Evolutionary conservation across 2,329 filamentous ascomycete genomes (phyloP), one percentile per base, ranked within the genome.

Genomic region (Eurotiales sp.): DNA sequence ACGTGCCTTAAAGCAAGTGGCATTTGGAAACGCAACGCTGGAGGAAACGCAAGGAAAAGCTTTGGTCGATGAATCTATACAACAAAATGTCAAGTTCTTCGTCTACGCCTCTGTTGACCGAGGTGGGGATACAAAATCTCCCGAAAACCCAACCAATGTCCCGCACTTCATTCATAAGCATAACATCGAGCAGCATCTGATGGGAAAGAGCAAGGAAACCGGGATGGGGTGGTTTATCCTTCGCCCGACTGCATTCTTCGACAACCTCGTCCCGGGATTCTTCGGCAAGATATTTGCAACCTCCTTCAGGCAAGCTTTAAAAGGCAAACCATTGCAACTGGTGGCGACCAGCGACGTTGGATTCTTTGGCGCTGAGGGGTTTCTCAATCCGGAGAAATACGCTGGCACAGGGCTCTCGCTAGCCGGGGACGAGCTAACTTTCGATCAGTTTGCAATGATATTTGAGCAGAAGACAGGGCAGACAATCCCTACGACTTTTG

Each of bases 21-120:
- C 41, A 30, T 30, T 43, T 25, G 30, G 46, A 15, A 67, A 56
- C 30, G 22, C 41, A 11, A 25, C 36, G 22, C 17, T 17, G 12
- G 78, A 81, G 64, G 73, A 80, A 55, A 54, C 58, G 1, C 82
- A 87, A 64, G 84, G 83, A 48, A 82, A 76, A 36, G 72, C 67
- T 0, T 67, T 87, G 7, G 72, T 86, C 50, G 78, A 85, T 52
- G 78, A 75, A n/a, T 72, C 79, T 2, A 61, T 86, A 52, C 73
- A 76, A 22, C 65, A 78, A 22, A 73, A 74, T 11, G 79, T 86
- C 34, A 70, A 75, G 53, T 77, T 82, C 60, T 84, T 87, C 58
- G 77, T 87, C 40, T 87, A 85, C 67, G 79, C 75, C 25, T 81
- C 77, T 47, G 81, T 85, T 22, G 84, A 87, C 56, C 80, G 84